Evolutionary conservation across 768 basidiomycete genomes (phyloP).

Genomic region (Amylocystis lapponica): DNA sequence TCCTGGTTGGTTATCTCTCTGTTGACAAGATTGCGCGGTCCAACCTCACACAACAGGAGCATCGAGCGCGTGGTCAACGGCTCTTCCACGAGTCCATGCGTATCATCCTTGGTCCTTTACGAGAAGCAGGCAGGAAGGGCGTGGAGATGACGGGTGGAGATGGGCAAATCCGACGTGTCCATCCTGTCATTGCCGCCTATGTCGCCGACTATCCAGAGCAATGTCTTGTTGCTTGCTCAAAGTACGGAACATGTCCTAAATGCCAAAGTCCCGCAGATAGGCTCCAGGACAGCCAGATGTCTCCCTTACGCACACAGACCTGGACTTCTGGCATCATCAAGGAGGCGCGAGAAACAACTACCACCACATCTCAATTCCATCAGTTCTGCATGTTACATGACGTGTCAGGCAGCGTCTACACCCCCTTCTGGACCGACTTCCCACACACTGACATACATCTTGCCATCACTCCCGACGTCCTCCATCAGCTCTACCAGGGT

Average conservation of each 20-base stretch:
- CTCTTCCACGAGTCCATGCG: not conserved
- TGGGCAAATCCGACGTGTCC: not conserved
- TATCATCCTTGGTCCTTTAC: not conserved
- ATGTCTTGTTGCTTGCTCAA: too few species aligned
- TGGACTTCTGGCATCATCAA: not conserved
- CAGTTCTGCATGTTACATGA: not conserved
- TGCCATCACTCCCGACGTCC: constrained; percentile 12
- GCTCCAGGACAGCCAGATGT: constrained; percentile 1
- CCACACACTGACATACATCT: constrained; percentile 12
- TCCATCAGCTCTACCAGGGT: too few species aligned
- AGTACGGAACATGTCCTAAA: constrained; percentile 6
- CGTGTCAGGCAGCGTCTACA: not conserved
- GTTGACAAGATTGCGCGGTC: not conserved
- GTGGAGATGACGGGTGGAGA: not conserved
- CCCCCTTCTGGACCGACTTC: constrained; percentile 14
- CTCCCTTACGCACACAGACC: constrained; percentile 17
- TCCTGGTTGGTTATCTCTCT: constrained; percentile 14
- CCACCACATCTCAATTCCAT: not conserved
- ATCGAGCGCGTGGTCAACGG: not conserved
- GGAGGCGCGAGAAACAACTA: not conserved
- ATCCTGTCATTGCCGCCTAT: too few species aligned
- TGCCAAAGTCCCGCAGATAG: not conserved
- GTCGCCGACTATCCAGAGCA: too few species aligned
- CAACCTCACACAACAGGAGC: not conserved
- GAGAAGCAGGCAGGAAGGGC: not conserved